phyloP scores from a whole-genome alignment of 305 asterid species.

The Euphrasia arctica region DNA sequence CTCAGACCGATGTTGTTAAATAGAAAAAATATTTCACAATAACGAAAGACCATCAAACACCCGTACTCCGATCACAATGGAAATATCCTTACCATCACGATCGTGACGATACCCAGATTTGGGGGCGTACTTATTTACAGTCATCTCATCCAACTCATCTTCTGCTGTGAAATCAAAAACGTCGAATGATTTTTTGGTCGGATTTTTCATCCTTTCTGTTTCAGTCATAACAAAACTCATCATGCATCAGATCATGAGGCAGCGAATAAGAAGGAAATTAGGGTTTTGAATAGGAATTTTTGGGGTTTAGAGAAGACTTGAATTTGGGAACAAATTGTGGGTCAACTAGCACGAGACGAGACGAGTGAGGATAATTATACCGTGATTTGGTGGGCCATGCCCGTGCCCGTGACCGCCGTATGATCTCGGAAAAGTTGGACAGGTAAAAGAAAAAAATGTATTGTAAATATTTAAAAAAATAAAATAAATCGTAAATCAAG shows the following conservation, averaged over 20 bases:
- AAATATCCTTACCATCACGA: conserved; percentile 23
- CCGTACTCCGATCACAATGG: not conserved
- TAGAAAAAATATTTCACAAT: not conserved
- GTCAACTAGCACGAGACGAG: not conserved
- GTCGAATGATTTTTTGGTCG: conserved; percentile 35
- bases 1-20: conserved; percentile 2
- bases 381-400: not conserved
- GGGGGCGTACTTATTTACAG: conserved; percentile 20
- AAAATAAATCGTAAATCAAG: too few species aligned
- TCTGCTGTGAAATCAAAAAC: conserved; percentile 42
- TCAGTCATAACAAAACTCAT: conserved; percentile 21
- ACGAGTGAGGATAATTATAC: not conserved
- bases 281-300: conserved; percentile 11
- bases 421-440: not conserved
- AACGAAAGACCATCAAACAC: not conserved
- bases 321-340: conserved; percentile 3
- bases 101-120: conserved; percentile 22
- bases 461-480: too few species aligned
- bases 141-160: conserved; percentile 28
- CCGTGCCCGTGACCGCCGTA: not conserved
- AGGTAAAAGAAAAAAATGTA: too few species aligned
- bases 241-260: conserved; percentile 15
- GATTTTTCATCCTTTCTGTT: conserved; percentile 29
- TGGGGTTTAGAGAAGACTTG: conserved; percentile 21
- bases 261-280: conserved; percentile 1